Percentiles rank a stretch among this genome's conserved stretches.
Evolutionary conservation across 2,329 filamentous ascomycete species (phyloP).

Genomic region (Emericellopsis atlantica): DNA sequence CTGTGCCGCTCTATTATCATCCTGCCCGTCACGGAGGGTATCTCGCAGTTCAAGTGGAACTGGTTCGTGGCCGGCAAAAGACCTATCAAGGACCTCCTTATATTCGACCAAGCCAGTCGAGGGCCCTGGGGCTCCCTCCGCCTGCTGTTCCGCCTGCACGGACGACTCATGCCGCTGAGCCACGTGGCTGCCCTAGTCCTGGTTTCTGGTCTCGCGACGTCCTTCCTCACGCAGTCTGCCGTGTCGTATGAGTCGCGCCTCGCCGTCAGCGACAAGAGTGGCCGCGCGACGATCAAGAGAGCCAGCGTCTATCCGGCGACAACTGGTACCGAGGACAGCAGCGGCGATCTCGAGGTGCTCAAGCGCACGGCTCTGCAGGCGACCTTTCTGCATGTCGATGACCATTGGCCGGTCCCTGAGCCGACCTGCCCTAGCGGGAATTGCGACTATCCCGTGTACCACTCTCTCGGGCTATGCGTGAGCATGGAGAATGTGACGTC

Average conservation of each 20-base stretch:
- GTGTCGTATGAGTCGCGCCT: constrained; percentile 3
- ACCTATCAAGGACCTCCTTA: constrained; percentile 5
- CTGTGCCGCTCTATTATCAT: constrained; percentile 11
- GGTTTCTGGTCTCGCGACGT: constrained; percentile 5
- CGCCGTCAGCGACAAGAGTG: neutral
- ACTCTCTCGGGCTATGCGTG: constrained; percentile 2
- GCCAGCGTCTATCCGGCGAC: neutral
- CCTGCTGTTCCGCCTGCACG: constrained; percentile 2
- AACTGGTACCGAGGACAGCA: neutral
- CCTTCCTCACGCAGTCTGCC: constrained; percentile 6
- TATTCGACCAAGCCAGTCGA: constrained; percentile 8
- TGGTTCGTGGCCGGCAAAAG: constrained; percentile 4
- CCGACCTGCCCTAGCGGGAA: constrained; percentile 2
- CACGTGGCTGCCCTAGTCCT: constrained; percentile 3
- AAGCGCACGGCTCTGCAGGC: constrained; percentile 2
- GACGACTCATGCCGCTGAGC: neutral
- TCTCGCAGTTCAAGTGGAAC: constrained; percentile 10
- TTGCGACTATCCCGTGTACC: constrained; percentile 2
- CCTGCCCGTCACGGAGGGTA: constrained; percentile 11
- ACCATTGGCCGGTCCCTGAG: constrained; percentile 2
- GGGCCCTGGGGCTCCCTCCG: constrained; percentile 7
- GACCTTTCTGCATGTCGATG: constrained; percentile 1
- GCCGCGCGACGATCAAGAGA: neutral
- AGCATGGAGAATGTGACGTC: constrained; percentile 2
- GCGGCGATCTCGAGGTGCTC: neutral